These are phyloP conservation scores for Hypocrella siamensis DNA, from an alignment of 2,329 filamentous ascomycete species.

Conservation along the genomic window DNA sequence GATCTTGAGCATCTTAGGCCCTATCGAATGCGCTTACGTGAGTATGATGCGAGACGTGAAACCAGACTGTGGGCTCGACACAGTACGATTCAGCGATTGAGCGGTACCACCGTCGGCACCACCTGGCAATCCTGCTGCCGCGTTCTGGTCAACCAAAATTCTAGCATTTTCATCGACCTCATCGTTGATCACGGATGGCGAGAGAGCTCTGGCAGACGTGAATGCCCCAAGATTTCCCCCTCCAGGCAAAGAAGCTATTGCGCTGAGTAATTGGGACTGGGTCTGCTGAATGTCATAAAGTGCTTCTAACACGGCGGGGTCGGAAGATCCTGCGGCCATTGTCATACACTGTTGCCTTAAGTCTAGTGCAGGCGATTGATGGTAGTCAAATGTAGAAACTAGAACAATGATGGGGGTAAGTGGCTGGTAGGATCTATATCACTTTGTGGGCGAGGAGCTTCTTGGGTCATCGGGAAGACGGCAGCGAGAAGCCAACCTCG, in stretches of 20 bases:
- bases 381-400: too few species aligned
- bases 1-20: neutral
- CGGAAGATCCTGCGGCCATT: too few species aligned
- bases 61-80: constrained; percentile 22
- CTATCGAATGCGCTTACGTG: constrained; percentile 23
- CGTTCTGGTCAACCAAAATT: neutral
- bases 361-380: too few species aligned
- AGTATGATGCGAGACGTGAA: constrained; percentile 40
- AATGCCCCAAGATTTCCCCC: constrained; percentile 9
- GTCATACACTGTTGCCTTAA: too few species aligned
- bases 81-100: constrained; percentile 1
- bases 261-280: constrained; percentile 23
- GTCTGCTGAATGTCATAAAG: constrained; percentile 25
- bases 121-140: neutral
- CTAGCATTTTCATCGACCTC: constrained; percentile 1
- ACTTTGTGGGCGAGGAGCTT: too few species aligned
- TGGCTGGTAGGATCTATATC: too few species aligned
- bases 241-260: constrained; percentile 22
- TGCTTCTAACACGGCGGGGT: constrained; percentile 12
- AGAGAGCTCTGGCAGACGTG: constrained; percentile 3
- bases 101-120: neutral
- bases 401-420: too few species aligned
- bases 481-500: too few species aligned
- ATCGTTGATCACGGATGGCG: neutral
- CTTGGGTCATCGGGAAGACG: too few species aligned